Base-by-base conservation (phyloP, 164 flowering plant genomes). In the Platanus orientalis region DNA sequence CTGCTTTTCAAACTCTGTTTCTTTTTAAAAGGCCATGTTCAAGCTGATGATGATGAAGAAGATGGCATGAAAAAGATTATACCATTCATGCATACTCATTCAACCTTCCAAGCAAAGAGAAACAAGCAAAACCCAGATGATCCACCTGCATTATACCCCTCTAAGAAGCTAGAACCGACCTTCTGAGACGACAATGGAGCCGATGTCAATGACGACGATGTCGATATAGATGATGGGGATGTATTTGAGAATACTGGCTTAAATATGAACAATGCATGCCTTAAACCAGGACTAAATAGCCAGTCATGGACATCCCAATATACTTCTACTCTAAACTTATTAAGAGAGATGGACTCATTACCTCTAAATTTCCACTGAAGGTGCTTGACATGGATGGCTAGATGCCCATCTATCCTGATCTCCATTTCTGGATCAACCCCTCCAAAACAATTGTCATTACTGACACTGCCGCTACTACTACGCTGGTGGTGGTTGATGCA, bases 251-350 rank as follows among this genome's bases (percentile, higher is more conserved):
- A 27, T 40, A 52, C 48, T 28, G 93, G 93, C 72, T 79, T 84
- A 48, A 87, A 81, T 57, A 87, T 83, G 65, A 87, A 84, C 70
- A 84, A 69, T 0, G 85, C 89, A 66, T 83, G 86, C 71, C 84
- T 75, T 60, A 83, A 61, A 23, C 89, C 89, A 68, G 89, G 86
- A 54, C 78, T 79, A 54, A 87, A 87, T 0, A 87, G 79, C 89
- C 93, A 87, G 34, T 83, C 93, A 78, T 87, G 93, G 50, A 84
- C 86, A 73, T 87, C 89, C 93, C 93, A 87, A 60, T 70, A 87
- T 0, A 87, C 84, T 62, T 87, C 89, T 11, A 87, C 75, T 71
- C 82, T 76, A 20, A 63, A 20, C 67, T 79, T 84, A 58, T 75
- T 75, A 9, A 84, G 64, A 52, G 70, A 65, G 45, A 87, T 72